Evolutionary conservation across 78 protist genomes (phyloP).

Genomic region (Trichosphaerium sp.): DNA sequence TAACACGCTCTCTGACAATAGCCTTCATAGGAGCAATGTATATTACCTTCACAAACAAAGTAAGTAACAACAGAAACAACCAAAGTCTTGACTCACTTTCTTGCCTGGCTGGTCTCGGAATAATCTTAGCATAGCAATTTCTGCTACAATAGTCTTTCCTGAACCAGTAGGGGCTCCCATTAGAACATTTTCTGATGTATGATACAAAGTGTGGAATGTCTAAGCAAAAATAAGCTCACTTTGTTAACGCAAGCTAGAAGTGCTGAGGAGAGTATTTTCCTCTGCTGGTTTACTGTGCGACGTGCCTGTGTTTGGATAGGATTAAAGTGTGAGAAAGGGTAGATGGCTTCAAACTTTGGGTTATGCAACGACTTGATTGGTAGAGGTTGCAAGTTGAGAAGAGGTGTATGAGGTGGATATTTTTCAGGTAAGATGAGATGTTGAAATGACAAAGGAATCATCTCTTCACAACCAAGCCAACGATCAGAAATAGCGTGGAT

Average conservation of each 20-base stretch:
- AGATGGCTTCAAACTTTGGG: constrained; percentile 48
- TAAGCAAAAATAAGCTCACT: constrained; percentile 7
- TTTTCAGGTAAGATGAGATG: constrained; percentile 77
- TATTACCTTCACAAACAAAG: constrained; percentile 67
- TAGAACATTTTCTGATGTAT: constrained; percentile 88
- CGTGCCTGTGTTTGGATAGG: constrained; percentile 96
- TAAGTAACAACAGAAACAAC: constrained; percentile 16
- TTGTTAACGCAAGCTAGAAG: not conserved
- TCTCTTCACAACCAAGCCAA: constrained; percentile 82
- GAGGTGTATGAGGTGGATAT: constrained; percentile 80
- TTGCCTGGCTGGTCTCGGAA: constrained; percentile 18
- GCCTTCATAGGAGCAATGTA: constrained; percentile 99
- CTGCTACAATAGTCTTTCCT: constrained; percentile 97
- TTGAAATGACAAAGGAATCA: constrained; percentile 52
- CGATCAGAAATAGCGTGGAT: constrained; percentile 76
- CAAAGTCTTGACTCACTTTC: constrained; percentile 3
- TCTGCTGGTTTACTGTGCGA: constrained; percentile 2
- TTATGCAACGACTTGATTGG: constrained; percentile 61
- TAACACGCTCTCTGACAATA: constrained; percentile 95
- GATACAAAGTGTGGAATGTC: constrained; percentile 80
- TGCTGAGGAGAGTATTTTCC: not conserved
- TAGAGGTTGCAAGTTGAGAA: constrained; percentile 88
- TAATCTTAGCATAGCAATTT: constrained; percentile 84
- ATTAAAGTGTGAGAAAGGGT: constrained; percentile 85
- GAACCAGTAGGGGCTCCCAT: constrained; percentile 98